Conservation (phyloP, 2,329 filamentous ascomycete genomes). For the Talaromyces marneffei region DNA sequence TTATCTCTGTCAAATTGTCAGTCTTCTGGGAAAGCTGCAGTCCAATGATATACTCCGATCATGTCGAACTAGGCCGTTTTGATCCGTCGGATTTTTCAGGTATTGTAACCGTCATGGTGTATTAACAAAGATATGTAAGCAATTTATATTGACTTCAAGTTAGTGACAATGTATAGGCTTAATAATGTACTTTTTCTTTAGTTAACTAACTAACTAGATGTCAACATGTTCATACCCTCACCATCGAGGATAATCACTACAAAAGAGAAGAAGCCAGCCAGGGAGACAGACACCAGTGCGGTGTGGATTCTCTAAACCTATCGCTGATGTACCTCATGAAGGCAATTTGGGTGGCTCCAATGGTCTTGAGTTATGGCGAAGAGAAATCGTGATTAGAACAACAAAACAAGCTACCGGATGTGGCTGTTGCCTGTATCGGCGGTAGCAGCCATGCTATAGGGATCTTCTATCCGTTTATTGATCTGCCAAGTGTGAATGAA, state of each 20-base stretch:
- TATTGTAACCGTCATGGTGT: not conserved
- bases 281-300: conserved; percentile 49
- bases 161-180: no score
- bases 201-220: no score
- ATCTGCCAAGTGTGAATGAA: not conserved
- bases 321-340: conserved; percentile 62
- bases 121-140: no score
- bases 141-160: not conserved
- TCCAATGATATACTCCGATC: not conserved
- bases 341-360: conserved; percentile 47
- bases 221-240: not conserved
- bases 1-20: conserved; percentile 1
- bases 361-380: conserved; percentile 21
- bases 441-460: conserved; percentile 21
- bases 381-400: conserved; percentile 10
- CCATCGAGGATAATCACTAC: conserved; percentile 34
- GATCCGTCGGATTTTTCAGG: not conserved
- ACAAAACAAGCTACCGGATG: conserved; percentile 19
- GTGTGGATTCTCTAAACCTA: conserved; percentile 58
- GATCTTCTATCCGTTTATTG: conserved; percentile 9
- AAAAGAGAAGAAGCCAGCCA: conserved; percentile 54
- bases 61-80: not conserved
- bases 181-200: no score
- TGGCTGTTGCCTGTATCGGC: conserved; percentile 21
- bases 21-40: not conserved